These are phyloP conservation scores for Candida dendrica DNA, from an alignment of 805 yeast species.

Conservation along the genomic window DNA sequence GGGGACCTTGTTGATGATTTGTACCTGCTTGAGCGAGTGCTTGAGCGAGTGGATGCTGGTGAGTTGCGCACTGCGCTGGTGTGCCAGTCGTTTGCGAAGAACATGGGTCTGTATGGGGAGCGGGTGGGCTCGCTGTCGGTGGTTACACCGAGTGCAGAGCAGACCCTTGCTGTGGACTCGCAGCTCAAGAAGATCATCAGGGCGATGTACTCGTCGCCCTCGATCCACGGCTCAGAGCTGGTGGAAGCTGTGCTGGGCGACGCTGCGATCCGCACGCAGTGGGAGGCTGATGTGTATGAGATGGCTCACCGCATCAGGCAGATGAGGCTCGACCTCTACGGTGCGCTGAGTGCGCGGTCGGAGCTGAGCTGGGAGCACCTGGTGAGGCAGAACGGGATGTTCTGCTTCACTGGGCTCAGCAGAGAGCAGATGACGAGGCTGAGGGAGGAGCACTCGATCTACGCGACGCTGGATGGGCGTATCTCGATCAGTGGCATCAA, in stretches of 20 bases:
- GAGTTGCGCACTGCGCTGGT: conserved; percentile 46
- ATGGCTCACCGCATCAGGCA: conserved; percentile 75
- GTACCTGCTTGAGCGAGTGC: conserved; percentile 40
- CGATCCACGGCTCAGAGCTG: conserved; percentile 87
- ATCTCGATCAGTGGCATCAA: conserved; percentile 87
- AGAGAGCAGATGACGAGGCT: conserved; percentile 65
- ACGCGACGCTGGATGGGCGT: conserved; percentile 87
- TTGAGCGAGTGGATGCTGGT: conserved; percentile 31
- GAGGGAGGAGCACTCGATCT: conserved; percentile 67
- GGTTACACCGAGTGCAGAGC: conserved; percentile 48
- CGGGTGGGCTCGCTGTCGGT: conserved; percentile 79
- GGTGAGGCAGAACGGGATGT: conserved; percentile 91
- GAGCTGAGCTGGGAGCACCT: conserved; percentile 80
- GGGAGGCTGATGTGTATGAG: conserved; percentile 73
- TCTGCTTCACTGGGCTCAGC: conserved; percentile 80
- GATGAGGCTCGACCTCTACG: conserved; percentile 61
- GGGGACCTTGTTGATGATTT: conserved; percentile 77
- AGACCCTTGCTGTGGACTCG: conserved; percentile 50
- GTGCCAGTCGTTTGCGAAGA: conserved; percentile 92
- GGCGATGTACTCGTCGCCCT: conserved; percentile 89
- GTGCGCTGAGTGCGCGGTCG: conserved; percentile 47
- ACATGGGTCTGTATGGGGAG: conserved; percentile 94
- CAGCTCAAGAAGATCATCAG: conserved; percentile 80
- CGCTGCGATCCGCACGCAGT: conserved; percentile 52
- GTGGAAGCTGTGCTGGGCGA: conserved; percentile 70